Conservation (phyloP, 2,329 filamentous ascomycete genomes). For the Xylariaceae sp. region DNA sequence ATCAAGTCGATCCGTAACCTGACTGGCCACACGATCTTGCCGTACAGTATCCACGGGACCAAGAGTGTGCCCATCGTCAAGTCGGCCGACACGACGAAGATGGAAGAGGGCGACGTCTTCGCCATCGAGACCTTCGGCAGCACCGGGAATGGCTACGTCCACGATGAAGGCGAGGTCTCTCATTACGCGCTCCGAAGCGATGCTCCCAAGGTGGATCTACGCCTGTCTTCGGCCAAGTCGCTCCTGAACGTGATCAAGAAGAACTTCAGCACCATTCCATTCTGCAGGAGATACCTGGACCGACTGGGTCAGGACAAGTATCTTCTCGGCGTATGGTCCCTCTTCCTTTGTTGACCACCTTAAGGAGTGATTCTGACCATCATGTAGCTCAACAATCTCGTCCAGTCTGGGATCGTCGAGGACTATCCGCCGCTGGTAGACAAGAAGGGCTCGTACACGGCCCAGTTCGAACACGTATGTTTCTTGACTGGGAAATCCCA, state of each 20-base stretch:
- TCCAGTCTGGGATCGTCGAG: constrained; percentile 76
- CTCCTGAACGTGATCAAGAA: constrained; percentile 87
- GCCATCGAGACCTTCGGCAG: constrained; percentile 95
- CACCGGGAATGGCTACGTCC: constrained; percentile 81
- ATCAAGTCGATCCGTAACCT: constrained; percentile 83
- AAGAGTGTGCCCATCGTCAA: constrained; percentile 95
- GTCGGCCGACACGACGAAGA: constrained; percentile 80
- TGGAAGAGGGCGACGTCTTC: constrained; percentile 95
- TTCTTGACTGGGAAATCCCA: not conserved
- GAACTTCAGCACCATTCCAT: constrained; percentile 90
- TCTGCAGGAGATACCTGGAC: constrained; percentile 84
- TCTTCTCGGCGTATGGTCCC: constrained; percentile 63
- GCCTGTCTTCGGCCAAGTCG: constrained; percentile 74
- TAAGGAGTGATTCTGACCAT: constrained; percentile 18
- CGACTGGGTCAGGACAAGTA: constrained; percentile 94
- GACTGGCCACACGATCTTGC: constrained; percentile 83
- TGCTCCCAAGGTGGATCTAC: constrained; percentile 66
- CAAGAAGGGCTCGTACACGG: constrained; percentile 90
- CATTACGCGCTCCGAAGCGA: constrained; percentile 76
- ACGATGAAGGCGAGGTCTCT: constrained; percentile 82
- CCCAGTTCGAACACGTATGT: constrained; percentile 89
- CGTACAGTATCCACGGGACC: constrained; percentile 82
- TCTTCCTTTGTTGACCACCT: no score
- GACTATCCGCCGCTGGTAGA: constrained; percentile 84
- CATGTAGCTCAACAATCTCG: constrained; percentile 71